phyloP scores from a whole-genome alignment of 495 filamentous ascomycete genomes.

The Sordaria brevicollis region DNA sequence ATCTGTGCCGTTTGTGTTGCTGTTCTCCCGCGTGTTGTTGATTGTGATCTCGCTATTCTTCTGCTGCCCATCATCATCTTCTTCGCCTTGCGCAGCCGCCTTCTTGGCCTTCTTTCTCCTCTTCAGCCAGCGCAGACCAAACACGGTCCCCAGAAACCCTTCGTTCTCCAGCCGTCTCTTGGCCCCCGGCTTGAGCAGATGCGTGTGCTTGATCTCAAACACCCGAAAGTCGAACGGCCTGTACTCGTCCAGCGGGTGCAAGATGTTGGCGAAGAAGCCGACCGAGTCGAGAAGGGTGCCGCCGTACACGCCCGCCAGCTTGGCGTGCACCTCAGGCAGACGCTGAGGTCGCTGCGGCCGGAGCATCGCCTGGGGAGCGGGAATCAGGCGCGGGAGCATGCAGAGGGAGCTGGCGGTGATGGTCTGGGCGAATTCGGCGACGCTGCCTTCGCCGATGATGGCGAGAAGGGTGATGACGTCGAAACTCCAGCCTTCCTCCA shows the following conservation, averaged over 20 bases:
- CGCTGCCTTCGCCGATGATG: conserved; percentile 50
- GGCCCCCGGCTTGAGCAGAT: conserved; percentile 3
- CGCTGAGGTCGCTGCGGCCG: conserved; percentile 46
- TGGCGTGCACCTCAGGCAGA: conserved; percentile 41
- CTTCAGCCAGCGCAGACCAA: background rate
- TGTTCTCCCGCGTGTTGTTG: background rate
- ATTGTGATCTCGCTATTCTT: background rate
- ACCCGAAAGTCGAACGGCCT: conserved; percentile 36
- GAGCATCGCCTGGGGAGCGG: conserved; percentile 55
- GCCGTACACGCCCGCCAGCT: conserved; percentile 47
- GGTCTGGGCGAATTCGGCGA: conserved; percentile 45
- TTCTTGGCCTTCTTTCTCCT: background rate
- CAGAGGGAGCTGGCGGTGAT: conserved; percentile 47
- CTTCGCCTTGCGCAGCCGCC: background rate
- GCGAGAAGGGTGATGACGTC: conserved; percentile 55
- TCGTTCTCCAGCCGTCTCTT: conserved; percentile 11
- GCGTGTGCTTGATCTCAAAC: conserved; percentile 31
- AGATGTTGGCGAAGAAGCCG: conserved; percentile 52
- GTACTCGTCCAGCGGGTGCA: conserved; percentile 43
- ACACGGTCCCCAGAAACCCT: background rate
- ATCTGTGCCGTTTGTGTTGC: background rate
- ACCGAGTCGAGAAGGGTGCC: conserved; percentile 43
- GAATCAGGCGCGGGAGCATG: conserved; percentile 53
- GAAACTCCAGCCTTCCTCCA: conserved; percentile 39
- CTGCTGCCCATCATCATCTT: background rate